phyloP scores from a whole-genome alignment of 1,284 basidiomycete genomes.

The Sutorius eximius region DNA sequence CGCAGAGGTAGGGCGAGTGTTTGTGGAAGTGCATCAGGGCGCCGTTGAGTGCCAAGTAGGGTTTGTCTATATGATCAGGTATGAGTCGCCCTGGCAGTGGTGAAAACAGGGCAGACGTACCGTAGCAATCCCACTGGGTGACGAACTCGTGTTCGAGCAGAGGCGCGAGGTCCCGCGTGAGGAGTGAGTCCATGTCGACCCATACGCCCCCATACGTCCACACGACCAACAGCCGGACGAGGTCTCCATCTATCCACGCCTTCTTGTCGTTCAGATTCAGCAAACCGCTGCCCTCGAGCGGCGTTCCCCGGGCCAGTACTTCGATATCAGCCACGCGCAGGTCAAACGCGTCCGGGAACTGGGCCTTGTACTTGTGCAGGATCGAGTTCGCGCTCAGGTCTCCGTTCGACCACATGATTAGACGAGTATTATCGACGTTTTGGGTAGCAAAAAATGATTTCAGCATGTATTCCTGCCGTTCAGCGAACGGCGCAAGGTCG shows the following conservation, averaged over 20 bases:
- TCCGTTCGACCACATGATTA: conserved; percentile 89
- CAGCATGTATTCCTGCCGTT: conserved; percentile 85
- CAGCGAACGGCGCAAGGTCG: conserved; percentile 77
- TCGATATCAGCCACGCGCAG: conserved; percentile 69
- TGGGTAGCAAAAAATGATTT: conserved; percentile 92
- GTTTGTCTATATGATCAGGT: conserved; percentile 62
- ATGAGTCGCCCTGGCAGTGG: neutral
- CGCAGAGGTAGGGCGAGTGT: conserved; percentile 92
- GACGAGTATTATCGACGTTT: conserved; percentile 57
- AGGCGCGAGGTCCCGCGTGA: conserved; percentile 82
- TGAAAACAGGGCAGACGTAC: conserved; percentile 44
- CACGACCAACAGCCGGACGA: conserved; percentile 78
- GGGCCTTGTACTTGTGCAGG: conserved; percentile 56
- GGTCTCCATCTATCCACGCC: conserved; percentile 92
- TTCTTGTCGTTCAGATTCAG: conserved; percentile 66
- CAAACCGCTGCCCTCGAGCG: conserved; percentile 63
- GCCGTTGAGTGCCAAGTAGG: conserved; percentile 85
- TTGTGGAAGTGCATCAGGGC: conserved; percentile 89
- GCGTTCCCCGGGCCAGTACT: conserved; percentile 70
- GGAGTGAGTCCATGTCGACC: conserved; percentile 93
- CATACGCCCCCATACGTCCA: conserved; percentile 91
- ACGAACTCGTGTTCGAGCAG: conserved; percentile 91
- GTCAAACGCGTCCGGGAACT: conserved; percentile 71
- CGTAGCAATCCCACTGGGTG: conserved; percentile 96
- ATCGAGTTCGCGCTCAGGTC: conserved; percentile 62